Evolutionary conservation across 1,284 basidiomycete genomes (phyloP).

Genomic region (Paramarasmius palmivorus): DNA sequence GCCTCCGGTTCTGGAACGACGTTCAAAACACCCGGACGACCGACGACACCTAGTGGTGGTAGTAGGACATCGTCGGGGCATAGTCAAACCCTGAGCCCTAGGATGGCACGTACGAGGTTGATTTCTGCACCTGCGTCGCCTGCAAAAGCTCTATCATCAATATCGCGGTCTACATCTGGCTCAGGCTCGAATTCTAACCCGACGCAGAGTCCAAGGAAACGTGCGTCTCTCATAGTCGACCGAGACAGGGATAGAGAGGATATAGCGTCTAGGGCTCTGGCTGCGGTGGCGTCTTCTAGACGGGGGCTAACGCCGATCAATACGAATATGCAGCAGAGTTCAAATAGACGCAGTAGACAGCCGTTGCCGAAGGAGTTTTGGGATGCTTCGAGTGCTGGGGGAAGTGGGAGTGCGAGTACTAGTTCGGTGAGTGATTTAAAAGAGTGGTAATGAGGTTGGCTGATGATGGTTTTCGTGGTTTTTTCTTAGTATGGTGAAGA

Average conservation of each 20-base stretch:
- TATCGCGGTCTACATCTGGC: constrained; percentile 11
- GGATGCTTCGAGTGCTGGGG: constrained; percentile 30
- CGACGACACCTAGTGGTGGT: constrained; percentile 15
- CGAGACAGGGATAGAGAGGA: constrained; percentile 48
- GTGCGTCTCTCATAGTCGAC: constrained; percentile 42
- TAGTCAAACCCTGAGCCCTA: constrained; percentile 30
- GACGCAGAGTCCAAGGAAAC: constrained; percentile 18
- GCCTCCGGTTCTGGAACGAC: no score
- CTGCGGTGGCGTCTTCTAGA: constrained; percentile 57
- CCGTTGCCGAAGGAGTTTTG: constrained; percentile 65
- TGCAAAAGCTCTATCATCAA: constrained; percentile 33
- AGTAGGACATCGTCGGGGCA: constrained; percentile 18
- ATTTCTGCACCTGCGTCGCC: constrained; percentile 60
- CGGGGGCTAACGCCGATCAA: constrained; percentile 39
- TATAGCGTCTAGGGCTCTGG: constrained; percentile 57
- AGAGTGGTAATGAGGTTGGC: constrained; percentile 10
- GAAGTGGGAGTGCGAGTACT: constrained; percentile 1
- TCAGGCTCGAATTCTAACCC: no score
- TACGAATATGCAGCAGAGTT: constrained; percentile 44
- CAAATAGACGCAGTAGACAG: constrained; percentile 51
- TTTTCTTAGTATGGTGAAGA: not conserved
- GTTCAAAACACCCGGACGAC: constrained; percentile 1
- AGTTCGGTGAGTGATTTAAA: constrained; percentile 4
- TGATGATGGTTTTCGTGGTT: constrained; percentile 4
- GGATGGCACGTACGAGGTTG: constrained; percentile 31